Evolutionary conservation across 768 basidiomycete genomes (phyloP).

Genomic region (Cystobasidium tubakii): DNA sequence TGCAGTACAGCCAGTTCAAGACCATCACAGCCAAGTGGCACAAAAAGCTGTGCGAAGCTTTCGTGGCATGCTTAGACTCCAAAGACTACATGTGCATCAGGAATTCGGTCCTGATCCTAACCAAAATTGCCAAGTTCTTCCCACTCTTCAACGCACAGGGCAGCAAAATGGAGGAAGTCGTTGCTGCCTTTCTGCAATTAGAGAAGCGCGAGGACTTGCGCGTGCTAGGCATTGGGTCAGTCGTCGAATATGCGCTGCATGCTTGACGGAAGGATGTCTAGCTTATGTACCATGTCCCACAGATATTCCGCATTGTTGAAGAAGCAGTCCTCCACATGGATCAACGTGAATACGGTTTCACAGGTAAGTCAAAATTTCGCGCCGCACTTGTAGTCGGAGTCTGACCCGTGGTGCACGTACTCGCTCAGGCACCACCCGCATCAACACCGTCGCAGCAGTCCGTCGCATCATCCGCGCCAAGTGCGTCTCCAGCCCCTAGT

Average conservation of each 20-base stretch:
- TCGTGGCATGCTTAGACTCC: conserved; percentile 73
- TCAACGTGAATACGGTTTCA: neutral
- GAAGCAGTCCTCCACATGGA: conserved; percentile 31
- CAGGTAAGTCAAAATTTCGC: neutral
- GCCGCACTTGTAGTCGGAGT: no score
- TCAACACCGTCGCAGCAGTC: neutral
- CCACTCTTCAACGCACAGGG: conserved; percentile 66
- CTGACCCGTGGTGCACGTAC: neutral
- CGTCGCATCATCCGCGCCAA: neutral
- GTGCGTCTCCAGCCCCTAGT: neutral
- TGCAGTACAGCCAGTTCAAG: conserved; percentile 68
- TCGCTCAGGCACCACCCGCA: neutral
- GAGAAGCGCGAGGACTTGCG: conserved; percentile 60
- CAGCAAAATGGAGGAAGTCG: conserved; percentile 51
- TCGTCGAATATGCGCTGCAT: neutral
- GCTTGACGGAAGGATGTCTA: no score
- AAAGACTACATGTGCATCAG: conserved; percentile 96
- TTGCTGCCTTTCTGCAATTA: conserved; percentile 55
- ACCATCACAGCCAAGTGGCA: conserved; percentile 77
- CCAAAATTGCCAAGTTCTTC: conserved; percentile 83
- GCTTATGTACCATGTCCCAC: neutral
- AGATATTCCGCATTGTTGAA: conserved; percentile 31
- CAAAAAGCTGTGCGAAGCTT: conserved; percentile 65
- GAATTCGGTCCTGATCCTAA: conserved; percentile 88
- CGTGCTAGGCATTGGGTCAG: conserved; percentile 46